Base-by-base conservation (phyloP, 352 stramenopile species). In the Phytophthora hibernalis region DNA sequence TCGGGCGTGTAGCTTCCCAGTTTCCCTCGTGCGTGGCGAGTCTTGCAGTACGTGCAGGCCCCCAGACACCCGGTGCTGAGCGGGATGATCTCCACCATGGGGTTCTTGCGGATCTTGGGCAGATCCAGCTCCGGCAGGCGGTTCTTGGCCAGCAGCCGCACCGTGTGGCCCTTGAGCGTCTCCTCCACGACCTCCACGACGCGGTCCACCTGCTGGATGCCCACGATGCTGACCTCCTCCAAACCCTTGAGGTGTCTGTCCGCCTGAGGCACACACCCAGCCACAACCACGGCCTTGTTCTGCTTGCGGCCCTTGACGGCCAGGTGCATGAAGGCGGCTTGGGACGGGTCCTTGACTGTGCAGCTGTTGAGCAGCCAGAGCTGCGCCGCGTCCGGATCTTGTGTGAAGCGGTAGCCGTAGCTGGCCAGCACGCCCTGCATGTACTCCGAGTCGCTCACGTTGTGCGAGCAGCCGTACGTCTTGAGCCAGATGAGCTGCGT, bases 21-120 rank as follows among this genome's bases (percentile, higher is more conserved):
- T 61, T 92, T 96, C 20, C 93, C 93, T n/a, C 93, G 85, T 20
- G 93, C 93, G 63, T 97, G 90, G 21, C 87, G 87, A 9, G 93
- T 98, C 78, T 98, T 98, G 76, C 93, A 98, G 81, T 98, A 98
- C 18, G 93, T 98, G 61, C 93, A 98, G 5, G 89, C 88, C 12
- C 92, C 92, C 5, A 98, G 83, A 64, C 93, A 98, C 26, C 93
- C 93, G 13, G 90, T 97, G 49, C 87, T 97, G 22, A 98, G 69
- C 22, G 92, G 92, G 42, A 98, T 89, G 65, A 98, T 98, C 70
- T 98, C 93, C 9, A 98, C 87, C 70, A 96, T 90, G 5, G 85
- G 88, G 72, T 98, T 97, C 68, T 92, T 93, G 57, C 93, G 88
- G 55, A 98, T 93, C 79, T 98, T 98, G 24, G 93, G 93, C 24